Base-by-base conservation (phyloP, 192 early-diverging fungal species). In the Allomyces javanicus region DNA sequence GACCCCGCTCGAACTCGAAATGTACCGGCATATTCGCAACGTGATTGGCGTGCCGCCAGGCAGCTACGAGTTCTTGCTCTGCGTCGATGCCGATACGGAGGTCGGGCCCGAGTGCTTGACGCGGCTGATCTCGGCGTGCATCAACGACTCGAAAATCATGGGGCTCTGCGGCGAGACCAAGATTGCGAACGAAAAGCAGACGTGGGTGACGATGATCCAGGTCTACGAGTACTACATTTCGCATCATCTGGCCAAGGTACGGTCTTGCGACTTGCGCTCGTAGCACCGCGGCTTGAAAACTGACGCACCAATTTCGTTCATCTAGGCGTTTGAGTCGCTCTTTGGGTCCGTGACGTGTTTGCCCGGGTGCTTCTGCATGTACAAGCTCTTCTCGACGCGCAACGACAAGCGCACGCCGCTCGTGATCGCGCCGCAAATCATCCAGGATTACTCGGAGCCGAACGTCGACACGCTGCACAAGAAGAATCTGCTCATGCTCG, bases 351-450 rank as follows among this genome's bases (percentile, higher is more conserved):
- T 97, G 19, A 93, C 94, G 12, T 99, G 96, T 83, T 76, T 99
- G 67, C 94, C 94, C 23, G 94, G 95, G 62, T 97, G 96, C 83
- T 99, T 99, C 86, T 89, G 86, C 70, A 96, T 99, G 96, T 99
- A 99, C 75, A 87, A 94, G 63, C 79, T 99, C 26, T 89, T 90
- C 63, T 87, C 91, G 11, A 82, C 92, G 11, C 86, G 86, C 71
- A 72, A 81, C 45, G 85, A 86, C 40, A 85, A 93, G 71, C 92
- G 91, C 70, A 82, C 87, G 44, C 96, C 96, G 21, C 77, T 99
- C 33, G 79, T 99, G 33, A 88, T 95, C 62, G 80, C 89, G 19
- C 90, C 91, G 68, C 78, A 83, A 66, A 82, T 99, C 27, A 91
- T 99, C 68, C 78, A 85, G 10, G 94, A 96, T 62, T 99, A 99